Percentiles rank a stretch among this genome's conserved stretches.
Conservation (phyloP, 306 rosid species). For the Acacia melanoxylon region DNA sequence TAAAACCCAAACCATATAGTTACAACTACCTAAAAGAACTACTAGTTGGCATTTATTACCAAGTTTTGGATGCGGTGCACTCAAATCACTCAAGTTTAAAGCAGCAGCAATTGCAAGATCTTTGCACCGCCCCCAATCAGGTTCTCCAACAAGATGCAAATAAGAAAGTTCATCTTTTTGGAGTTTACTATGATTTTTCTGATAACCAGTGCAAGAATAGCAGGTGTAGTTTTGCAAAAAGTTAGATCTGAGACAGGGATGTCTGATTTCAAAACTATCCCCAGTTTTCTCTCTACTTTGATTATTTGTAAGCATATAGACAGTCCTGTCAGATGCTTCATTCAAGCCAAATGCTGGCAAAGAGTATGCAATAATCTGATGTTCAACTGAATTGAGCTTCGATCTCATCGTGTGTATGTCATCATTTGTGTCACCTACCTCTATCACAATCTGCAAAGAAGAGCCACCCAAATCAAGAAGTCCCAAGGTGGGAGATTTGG, state of each 20-base stretch:
- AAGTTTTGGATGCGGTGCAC: slow-evolving; percentile 32
- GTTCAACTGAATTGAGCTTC: slow-evolving; percentile 50
- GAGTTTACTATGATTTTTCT: slow-evolving; percentile 33
- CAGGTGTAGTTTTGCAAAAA: slow-evolving; percentile 60
- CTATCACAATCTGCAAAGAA: slow-evolving; percentile 75
- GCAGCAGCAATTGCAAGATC: slow-evolving; percentile 71
- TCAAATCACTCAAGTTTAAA: slow-evolving; percentile 51
- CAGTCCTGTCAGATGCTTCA: slow-evolving; percentile 82
- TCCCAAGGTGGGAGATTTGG: slow-evolving; percentile 57
- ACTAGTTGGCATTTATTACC: slow-evolving; percentile 37
- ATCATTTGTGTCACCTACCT: slow-evolving; percentile 45
- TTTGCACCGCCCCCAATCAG: slow-evolving; percentile 72
- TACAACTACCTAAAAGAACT: slow-evolving; percentile 42
- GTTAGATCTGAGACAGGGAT: slow-evolving; percentile 65
- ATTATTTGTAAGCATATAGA: slow-evolving; percentile 48
- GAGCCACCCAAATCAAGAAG: slow-evolving; percentile 90
- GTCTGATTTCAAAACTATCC: slow-evolving; percentile 45
- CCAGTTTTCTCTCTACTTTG: slow-evolving; percentile 29
- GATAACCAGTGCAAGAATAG: slow-evolving; percentile 44
- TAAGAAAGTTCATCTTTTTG: slow-evolving; percentile 38
- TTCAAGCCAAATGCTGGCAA: slow-evolving; percentile 75
- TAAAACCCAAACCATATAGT: slow-evolving; percentile 16
- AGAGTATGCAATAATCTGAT: slow-evolving; percentile 51
- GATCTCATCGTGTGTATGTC: slow-evolving; percentile 48
- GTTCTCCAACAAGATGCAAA: slow-evolving; percentile 58